Conservation (phyloP, 2,329 filamentous ascomycete genomes). For the Diaporthe sp. region DNA sequence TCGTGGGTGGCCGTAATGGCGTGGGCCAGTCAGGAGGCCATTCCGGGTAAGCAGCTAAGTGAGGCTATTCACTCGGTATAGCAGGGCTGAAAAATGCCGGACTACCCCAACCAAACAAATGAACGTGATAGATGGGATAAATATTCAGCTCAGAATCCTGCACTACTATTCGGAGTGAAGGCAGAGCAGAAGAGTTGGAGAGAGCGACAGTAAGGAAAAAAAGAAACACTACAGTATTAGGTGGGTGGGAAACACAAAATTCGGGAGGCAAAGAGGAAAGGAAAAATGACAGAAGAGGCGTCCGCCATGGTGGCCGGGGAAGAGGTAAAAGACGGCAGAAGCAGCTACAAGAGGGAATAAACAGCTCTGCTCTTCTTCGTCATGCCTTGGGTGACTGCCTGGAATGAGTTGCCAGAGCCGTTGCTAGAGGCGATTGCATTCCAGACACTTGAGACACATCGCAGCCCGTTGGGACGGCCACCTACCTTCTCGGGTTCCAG, state of each 20-base stretch:
- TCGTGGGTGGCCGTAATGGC: slow-evolving; percentile 8
- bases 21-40: slow-evolving; percentile 28
- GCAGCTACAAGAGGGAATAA: slow-evolving; percentile 1
- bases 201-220: not conserved
- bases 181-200: not conserved
- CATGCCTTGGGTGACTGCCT: slow-evolving; percentile 24
- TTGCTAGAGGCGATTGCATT: slow-evolving; percentile 39
- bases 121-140: not conserved
- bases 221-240: not conserved
- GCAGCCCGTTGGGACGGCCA: slow-evolving; percentile 16
- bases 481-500: slow-evolving; percentile 11
- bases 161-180: not conserved
- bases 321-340: not conserved
- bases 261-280: not conserved
- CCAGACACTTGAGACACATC: slow-evolving; percentile 31
- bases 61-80: slow-evolving; percentile 1
- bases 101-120: slow-evolving; percentile 4
- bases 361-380: slow-evolving; percentile 28
- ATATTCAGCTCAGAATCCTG: not conserved
- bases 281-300: slow-evolving; percentile 16
- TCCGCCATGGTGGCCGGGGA: slow-evolving; percentile 14
- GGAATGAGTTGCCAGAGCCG: slow-evolving; percentile 37
- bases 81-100: not conserved
- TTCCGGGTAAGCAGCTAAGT: slow-evolving; percentile 15
- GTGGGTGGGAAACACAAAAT: slow-evolving; percentile 16